These are phyloP conservation scores for Triadica sebifera DNA, from an alignment of 345 rosid genomes.

Conservation along the genomic window DNA sequence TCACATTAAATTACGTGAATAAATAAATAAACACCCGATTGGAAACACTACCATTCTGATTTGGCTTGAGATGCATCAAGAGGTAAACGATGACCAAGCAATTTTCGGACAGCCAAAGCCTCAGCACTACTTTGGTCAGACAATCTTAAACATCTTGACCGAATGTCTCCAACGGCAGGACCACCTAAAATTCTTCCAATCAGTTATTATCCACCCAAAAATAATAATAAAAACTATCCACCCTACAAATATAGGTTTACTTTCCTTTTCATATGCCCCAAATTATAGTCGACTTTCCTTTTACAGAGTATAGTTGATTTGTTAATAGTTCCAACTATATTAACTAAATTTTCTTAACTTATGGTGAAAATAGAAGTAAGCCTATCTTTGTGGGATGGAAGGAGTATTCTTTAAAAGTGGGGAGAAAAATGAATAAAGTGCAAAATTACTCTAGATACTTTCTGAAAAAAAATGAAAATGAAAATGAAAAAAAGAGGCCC, in stretches of 20 bases:
- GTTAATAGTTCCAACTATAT: too few relatives aligned
- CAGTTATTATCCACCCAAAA: neutral
- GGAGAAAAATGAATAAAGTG: neutral
- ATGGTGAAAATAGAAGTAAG: too few relatives aligned
- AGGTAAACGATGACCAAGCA: conserved; percentile 89
- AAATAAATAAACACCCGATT: neutral
- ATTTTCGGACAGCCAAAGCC: conserved; percentile 81
- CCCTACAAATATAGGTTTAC: too few relatives aligned
- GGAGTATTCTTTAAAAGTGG: neutral
- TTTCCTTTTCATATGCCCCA: too few relatives aligned
- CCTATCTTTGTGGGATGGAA: neutral
- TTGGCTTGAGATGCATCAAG: conserved; percentile 60
- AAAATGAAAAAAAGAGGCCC: neutral
- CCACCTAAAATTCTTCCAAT: conserved; percentile 49
- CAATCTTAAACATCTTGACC: conserved; percentile 91
- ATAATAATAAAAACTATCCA: too few relatives aligned
- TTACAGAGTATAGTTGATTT: too few relatives aligned
- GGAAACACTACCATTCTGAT: conserved; percentile 65
- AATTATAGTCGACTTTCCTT: too few relatives aligned
- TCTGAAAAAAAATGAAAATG: too few relatives aligned
- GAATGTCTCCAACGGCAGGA: conserved; percentile 94
- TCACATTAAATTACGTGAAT: neutral
- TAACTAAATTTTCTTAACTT: too few relatives aligned
- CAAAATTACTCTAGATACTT: neutral
- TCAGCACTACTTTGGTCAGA: conserved; percentile 84